These are phyloP conservation scores for Neurospora sp. DNA, from an alignment of 495 filamentous ascomycete species.

Conservation along the genomic window DNA sequence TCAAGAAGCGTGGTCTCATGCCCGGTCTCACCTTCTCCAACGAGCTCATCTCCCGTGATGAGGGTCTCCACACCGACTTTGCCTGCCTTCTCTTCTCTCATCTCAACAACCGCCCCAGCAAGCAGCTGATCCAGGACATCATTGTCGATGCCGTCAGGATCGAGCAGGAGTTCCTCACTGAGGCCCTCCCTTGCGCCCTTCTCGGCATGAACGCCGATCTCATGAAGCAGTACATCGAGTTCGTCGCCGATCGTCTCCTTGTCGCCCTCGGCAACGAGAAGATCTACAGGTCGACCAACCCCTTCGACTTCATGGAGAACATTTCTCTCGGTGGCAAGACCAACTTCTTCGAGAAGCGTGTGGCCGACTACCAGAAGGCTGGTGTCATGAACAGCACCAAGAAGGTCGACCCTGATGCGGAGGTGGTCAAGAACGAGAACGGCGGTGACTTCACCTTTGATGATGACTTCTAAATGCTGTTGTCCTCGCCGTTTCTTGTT, in stretches of 20 bases:
- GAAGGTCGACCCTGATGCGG: conserved; percentile 53
- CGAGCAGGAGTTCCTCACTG: conserved; percentile 96
- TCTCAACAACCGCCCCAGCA: conserved; percentile 78
- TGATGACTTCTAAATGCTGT: conserved; percentile 76
- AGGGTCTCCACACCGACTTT: conserved; percentile 99
- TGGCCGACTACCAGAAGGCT: conserved; percentile 98
- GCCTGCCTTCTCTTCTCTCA: conserved; percentile 95
- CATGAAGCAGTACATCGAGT: conserved; percentile 99
- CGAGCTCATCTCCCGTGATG: conserved; percentile 98
- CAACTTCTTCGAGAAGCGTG: conserved; percentile 99
- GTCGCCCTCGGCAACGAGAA: conserved; percentile 88
- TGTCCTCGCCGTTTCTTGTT: not conserved
- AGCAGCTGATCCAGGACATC: conserved; percentile 71
- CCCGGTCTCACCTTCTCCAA: conserved; percentile 97
- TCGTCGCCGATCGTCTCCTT: conserved; percentile 91
- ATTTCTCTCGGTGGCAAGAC: conserved; percentile 98
- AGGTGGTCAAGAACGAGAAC: conserved; percentile 46
- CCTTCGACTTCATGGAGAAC: conserved; percentile 99
- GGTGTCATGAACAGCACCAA: conserved; percentile 94
- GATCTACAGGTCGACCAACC: conserved; percentile 84
- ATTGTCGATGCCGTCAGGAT: conserved; percentile 90
- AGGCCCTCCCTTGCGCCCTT: conserved; percentile 81
- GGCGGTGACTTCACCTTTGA: conserved; percentile 84
- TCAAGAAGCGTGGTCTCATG: conserved; percentile 99
- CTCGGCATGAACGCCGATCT: conserved; percentile 95